Conservation (phyloP, 2,329 filamentous ascomycete genomes). For the Curvularia eragrostidis region DNA sequence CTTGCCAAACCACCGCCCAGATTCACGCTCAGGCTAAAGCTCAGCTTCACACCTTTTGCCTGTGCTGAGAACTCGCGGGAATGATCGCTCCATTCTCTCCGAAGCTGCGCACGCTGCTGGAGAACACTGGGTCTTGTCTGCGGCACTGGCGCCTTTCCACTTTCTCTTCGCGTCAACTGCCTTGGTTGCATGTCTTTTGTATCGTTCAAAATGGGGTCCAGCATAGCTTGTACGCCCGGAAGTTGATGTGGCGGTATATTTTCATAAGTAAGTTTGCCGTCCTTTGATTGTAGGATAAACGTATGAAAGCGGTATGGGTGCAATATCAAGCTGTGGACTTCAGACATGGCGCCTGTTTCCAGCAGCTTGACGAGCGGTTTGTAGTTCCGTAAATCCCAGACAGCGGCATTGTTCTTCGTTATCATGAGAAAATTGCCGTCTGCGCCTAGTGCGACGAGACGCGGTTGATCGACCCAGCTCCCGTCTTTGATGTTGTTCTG, state of each 20-base stretch:
- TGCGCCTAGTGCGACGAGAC: conserved; percentile 42
- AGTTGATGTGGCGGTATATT: conserved; percentile 39
- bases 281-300: conserved; percentile 34
- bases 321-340: conserved; percentile 31
- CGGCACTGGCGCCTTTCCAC: conserved; percentile 9
- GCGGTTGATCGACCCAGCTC: conserved; percentile 40
- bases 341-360: conserved; percentile 26
- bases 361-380: conserved; percentile 27
- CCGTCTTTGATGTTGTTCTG: conserved; percentile 39
- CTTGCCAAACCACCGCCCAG: conserved; percentile 33
- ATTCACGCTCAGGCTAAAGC: conserved; percentile 39
- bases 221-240: conserved; percentile 28
- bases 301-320: conserved; percentile 44
- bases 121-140: conserved; percentile 23
- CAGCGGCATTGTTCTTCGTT: conserved; percentile 37
- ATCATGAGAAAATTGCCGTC: conserved; percentile 40
- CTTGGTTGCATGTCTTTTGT: conserved; percentile 15
- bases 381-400: conserved; percentile 41
- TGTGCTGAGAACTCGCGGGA: conserved; percentile 35
- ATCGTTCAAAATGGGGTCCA: conserved; percentile 29
- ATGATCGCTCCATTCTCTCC: conserved; percentile 37
- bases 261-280: conserved; percentile 33
- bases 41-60: conserved; percentile 38
- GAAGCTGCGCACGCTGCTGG: conserved; percentile 33
- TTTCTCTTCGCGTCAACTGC: conserved; percentile 10